Evolutionary conservation across 345 rosid species (phyloP), one percentile per base, ranked within the genome.

Genomic region (Turnera subulata): DNA sequence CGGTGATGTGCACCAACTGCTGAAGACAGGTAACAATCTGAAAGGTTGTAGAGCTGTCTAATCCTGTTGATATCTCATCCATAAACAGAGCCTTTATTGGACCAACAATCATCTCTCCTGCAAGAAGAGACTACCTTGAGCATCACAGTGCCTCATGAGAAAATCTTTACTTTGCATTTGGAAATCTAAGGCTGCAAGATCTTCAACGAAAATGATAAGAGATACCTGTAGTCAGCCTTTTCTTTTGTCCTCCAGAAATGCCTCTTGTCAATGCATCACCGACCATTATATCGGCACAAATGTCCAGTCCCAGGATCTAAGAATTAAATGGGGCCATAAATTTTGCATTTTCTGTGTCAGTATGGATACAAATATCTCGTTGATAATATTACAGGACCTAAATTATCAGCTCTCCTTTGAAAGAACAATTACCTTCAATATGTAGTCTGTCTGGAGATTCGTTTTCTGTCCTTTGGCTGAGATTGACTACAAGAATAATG

Each of bases 71-170:
- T 57, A 57, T 57, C 25, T 57, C 61, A 18, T 57, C 61, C 61
- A 57, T 57, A 12, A 57, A 57, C 11, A 44, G 50, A 44, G 50
- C 61, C 44, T 25, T 19, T 18, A 50, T 45, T 0, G 61, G 61
- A 57, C 50, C 61, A 16, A 57, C 61, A 43, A 45, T 57, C 61
- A 57, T 57, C 61, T 57, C 29, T 9, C 47, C 46, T 39, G 47
- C 35, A 29, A 29, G 35, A 29, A 3, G 35, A 29, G n/a, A 8
- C 10, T n/a, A 18, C 47, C 48, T 16, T 17, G 10, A 4, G 4
- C 35, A 29, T 29, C 35, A 45, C 18, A 6, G 8, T 4, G 5
- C 8, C 35, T n/a, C n/a, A n/a, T n/a, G n/a, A n/a, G n/a, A n/a
- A n/a, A n/a, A n/a, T n/a, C n/a, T n/a, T n/a, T n/a, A n/a, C n/a